phyloP scores from a whole-genome alignment of 2,329 filamentous ascomycete genomes.

The Colletotrichum tabaci region DNA sequence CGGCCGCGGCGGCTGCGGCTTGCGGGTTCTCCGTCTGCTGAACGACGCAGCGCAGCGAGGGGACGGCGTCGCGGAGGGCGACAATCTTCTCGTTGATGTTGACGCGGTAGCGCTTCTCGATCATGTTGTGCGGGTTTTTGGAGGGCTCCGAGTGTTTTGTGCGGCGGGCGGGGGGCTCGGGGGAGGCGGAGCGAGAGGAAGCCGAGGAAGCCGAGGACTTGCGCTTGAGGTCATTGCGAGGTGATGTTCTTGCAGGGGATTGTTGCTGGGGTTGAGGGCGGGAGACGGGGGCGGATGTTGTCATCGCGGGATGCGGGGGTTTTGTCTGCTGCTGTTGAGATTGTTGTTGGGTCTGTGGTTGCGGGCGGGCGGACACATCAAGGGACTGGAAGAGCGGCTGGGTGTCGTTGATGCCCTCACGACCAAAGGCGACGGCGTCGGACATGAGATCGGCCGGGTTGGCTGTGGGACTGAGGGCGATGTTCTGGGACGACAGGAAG shows the following conservation, averaged over 20 bases:
- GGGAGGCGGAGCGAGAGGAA: conserved; percentile 56
- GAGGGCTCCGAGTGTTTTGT: conserved; percentile 61
- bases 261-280: conserved; percentile 14
- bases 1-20: conserved; percentile 45
- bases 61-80: conserved; percentile 80
- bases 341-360: conserved; percentile 15
- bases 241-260: conserved; percentile 31
- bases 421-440: conserved; percentile 45
- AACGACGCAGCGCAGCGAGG: conserved; percentile 57
- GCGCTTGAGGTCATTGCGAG: conserved; percentile 50
- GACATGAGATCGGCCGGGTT: conserved; percentile 52
- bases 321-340: conserved; percentile 9
- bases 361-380: conserved; percentile 17
- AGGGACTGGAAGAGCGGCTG: conserved; percentile 47
- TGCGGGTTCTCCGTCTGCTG: conserved; percentile 48
- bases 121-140: conserved; percentile 88
- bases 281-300: conserved; percentile 6
- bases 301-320: conserved; percentile 18
- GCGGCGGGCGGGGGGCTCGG: conserved; percentile 52
- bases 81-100: conserved; percentile 89
- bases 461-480: conserved; percentile 52
- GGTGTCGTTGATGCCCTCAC: conserved; percentile 46
- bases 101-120: conserved; percentile 87
- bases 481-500: conserved; percentile 46
- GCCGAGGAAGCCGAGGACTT: conserved; percentile 51